phyloP scores from a whole-genome alignment of 1,284 basidiomycete genomes.

The Malassezia caprae region DNA sequence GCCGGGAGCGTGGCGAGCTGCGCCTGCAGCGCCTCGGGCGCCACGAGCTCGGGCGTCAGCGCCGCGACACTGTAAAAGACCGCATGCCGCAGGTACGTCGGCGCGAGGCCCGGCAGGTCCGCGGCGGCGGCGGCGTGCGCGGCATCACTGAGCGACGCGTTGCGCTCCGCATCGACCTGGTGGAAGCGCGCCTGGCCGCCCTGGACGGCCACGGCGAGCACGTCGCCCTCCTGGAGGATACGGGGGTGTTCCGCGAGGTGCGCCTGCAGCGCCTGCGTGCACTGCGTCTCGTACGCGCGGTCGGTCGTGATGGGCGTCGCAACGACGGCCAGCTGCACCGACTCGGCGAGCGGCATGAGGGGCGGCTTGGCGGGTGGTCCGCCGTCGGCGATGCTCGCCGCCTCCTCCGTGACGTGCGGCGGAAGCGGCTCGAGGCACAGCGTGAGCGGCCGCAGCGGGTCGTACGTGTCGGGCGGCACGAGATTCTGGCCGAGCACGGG shows the following conservation, averaged over 20 bases:
- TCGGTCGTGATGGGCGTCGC: constrained; percentile 69
- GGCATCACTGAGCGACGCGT: constrained; percentile 42
- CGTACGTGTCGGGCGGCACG: constrained; percentile 18
- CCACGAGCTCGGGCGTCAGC: constrained; percentile 55
- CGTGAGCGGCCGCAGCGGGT: constrained; percentile 8
- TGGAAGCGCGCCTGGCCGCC: constrained; percentile 48
- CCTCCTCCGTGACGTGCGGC: constrained; percentile 3
- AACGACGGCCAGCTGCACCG: constrained; percentile 67
- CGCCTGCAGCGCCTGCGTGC: constrained; percentile 60
- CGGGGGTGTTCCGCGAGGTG: constrained; percentile 59
- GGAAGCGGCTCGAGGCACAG: constrained; percentile 22
- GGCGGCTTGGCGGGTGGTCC: constrained; percentile 24
- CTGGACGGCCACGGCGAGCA: constrained; percentile 65
- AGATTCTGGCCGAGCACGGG: constrained; percentile 36
- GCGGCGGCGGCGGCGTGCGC: constrained; percentile 12
- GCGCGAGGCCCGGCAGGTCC: constrained; percentile 2
- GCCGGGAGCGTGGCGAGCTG: neutral
- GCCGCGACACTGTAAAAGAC: constrained; percentile 72
- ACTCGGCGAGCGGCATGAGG: constrained; percentile 38
- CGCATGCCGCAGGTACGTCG: constrained; percentile 46
- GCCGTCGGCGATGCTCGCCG: neutral
- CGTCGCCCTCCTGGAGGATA: constrained; percentile 68
- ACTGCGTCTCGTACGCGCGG: constrained; percentile 62
- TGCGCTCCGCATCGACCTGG: constrained; percentile 23
- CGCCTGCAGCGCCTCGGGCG: constrained; percentile 5